A percentile compares a stretch with the other conserved stretches of the same genome.
Conservation (phyloP, 2,329 filamentous ascomycete species). For the Aspergillus sp. region DNA sequence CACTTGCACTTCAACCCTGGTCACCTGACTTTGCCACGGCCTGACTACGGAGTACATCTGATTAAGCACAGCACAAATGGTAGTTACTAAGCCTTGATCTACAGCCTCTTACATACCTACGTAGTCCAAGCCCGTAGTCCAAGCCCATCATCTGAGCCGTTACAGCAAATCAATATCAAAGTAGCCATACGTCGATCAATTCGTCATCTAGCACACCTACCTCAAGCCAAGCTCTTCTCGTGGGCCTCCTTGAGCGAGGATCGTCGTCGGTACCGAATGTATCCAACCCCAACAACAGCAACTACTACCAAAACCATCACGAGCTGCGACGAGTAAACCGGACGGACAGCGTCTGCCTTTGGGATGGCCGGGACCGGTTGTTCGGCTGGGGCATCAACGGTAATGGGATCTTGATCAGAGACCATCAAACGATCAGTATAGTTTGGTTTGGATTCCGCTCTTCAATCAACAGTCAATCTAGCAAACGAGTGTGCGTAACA, state of each 20-base stretch:
- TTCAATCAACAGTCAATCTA: too few relatives aligned
- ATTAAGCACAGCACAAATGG: too few relatives aligned
- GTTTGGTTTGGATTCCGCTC: conserved; percentile 5
- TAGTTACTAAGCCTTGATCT: too few relatives aligned
- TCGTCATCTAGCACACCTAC: background rate
- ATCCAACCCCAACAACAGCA: conserved; percentile 18
- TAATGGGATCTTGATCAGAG: conserved; percentile 15
- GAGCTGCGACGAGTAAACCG: conserved; percentile 2
- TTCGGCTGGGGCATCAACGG: conserved; percentile 9
- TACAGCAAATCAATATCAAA: too few relatives aligned
- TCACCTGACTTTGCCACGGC: too few relatives aligned
- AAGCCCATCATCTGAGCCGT: too few relatives aligned
- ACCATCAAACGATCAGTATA: conserved; percentile 34
- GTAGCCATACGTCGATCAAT: too few relatives aligned
- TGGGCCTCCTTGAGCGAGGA: conserved; percentile 10
- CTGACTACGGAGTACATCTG: too few relatives aligned
- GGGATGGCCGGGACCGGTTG: conserved; percentile 4
- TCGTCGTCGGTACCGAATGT: conserved; percentile 8
- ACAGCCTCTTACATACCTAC: too few relatives aligned
- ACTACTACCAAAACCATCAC: conserved; percentile 19
- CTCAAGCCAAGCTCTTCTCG: conserved; percentile 18
- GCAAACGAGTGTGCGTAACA: background rate
- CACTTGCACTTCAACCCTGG: too few relatives aligned
- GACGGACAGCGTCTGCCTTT: conserved; percentile 6
- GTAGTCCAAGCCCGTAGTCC: too few relatives aligned